phyloP scores from a whole-genome alignment of 2,329 filamentous ascomycete genomes.

The Paecilomyces dactylethromorphus region DNA sequence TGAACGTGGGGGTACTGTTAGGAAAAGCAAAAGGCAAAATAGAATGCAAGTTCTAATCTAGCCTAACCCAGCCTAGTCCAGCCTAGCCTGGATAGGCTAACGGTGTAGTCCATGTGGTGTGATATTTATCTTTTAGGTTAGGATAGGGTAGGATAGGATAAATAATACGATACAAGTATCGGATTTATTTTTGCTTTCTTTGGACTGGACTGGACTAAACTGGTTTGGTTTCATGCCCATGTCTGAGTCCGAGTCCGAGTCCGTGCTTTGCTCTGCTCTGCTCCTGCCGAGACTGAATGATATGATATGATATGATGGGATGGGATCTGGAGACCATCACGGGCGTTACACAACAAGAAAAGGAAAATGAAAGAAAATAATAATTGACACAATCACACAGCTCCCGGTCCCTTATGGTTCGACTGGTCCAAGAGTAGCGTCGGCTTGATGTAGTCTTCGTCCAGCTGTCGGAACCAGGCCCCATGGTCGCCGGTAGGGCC shows the following conservation, averaged over 20 bases:
- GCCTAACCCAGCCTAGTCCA: no score
- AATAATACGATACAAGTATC: background rate
- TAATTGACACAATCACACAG: no score
- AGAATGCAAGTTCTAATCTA: no score
- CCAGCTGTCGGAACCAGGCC: constrained; percentile 82
- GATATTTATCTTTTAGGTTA: no score
- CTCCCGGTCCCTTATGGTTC: constrained; percentile 35
- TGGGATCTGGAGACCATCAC: background rate
- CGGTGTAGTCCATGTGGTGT: background rate
- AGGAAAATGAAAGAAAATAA: constrained; percentile 1
- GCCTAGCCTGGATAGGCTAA: no score
- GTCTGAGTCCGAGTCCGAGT: background rate
- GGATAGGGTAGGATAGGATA: background rate
- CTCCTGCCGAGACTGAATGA: no score
- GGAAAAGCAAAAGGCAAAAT: no score
- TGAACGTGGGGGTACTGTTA: no score
- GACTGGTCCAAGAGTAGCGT: constrained; percentile 73
- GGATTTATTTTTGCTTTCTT: background rate
- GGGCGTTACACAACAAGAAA: constrained; percentile 2
- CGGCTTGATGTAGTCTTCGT: constrained; percentile 95
- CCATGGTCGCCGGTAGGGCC: constrained; percentile 74
- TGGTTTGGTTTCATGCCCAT: no score
- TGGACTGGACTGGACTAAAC: no score
- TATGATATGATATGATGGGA: background rate
- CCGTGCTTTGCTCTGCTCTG: no score